phyloP scores from a whole-genome alignment of 2,329 filamentous ascomycete genomes.

The Trichoderma sp. region DNA sequence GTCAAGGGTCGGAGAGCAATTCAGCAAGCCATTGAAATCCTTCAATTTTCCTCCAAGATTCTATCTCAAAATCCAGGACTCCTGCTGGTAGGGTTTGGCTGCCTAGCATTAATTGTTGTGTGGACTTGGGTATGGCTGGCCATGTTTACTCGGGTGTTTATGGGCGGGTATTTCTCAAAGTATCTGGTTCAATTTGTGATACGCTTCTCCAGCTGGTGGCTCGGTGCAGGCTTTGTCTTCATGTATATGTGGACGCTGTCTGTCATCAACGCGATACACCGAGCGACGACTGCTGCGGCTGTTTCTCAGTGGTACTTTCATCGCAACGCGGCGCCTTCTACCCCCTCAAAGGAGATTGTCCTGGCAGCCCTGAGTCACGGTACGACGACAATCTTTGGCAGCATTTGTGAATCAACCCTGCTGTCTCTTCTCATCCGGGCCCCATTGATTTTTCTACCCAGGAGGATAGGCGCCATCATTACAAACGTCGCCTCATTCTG shows the following conservation, averaged over 20 bases:
- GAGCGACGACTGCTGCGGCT: slow-evolving; percentile 88
- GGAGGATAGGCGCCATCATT: slow-evolving; percentile 64
- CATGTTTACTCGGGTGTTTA: slow-evolving; percentile 95
- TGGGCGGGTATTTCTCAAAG: slow-evolving; percentile 80
- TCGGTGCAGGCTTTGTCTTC: slow-evolving; percentile 87
- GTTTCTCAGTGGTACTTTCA: slow-evolving; percentile 99
- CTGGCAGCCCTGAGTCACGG: slow-evolving; percentile 80
- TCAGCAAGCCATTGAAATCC: slow-evolving; percentile 78
- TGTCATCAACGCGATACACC: slow-evolving; percentile 83
- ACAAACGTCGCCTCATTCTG: slow-evolving; percentile 76
- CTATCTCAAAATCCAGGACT: slow-evolving; percentile 82
- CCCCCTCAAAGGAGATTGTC: slow-evolving; percentile 79
- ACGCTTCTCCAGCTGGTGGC: slow-evolving; percentile 88
- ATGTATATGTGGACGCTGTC: slow-evolving; percentile 95
- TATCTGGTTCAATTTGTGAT: slow-evolving; percentile 71
- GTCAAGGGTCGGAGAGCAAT: slow-evolving; percentile 79
- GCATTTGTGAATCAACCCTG: slow-evolving; percentile 84
- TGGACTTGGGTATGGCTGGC: slow-evolving; percentile 97
- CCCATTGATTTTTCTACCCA: slow-evolving; percentile 80
- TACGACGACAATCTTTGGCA: slow-evolving; percentile 84
- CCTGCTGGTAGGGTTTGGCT: slow-evolving; percentile 78
- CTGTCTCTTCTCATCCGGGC: slow-evolving; percentile 78
- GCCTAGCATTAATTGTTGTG: slow-evolving; percentile 71
- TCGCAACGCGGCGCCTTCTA: slow-evolving; percentile 75
- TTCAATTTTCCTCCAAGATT: slow-evolving; percentile 90